Percentiles rank a stretch among this genome's conserved stretches.
Evolutionary conservation across 768 basidiomycete species (phyloP).

Genomic region (Termitomyces sp.): DNA sequence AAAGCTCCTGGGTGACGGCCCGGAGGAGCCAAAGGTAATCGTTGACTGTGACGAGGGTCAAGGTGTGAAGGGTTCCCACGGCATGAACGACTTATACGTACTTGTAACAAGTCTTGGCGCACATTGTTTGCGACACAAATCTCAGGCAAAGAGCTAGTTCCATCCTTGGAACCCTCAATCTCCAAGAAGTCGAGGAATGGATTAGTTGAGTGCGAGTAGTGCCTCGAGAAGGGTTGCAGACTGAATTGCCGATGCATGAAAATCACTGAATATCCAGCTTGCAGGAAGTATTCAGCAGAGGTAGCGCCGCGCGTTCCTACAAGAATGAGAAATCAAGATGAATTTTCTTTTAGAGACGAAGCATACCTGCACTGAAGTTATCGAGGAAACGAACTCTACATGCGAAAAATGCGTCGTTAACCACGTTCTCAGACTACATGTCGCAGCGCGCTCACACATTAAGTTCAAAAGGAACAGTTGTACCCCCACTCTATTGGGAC

Average conservation of each 20-base stretch:
- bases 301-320: slow-evolving; percentile 93
- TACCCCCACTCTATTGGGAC: slow-evolving; percentile 81
- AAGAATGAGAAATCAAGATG: slow-evolving; percentile 4
- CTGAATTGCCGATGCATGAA: slow-evolving; percentile 99
- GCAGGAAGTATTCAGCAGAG: slow-evolving; percentile 96
- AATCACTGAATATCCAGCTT: slow-evolving; percentile 93
- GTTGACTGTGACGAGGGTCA: slow-evolving; percentile 92
- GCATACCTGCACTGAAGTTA: slow-evolving; percentile 94
- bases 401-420: slow-evolving; percentile 16
- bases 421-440: slow-evolving; percentile 16
- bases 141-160: slow-evolving; percentile 27
- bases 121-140: slow-evolving; percentile 69
- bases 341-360: background rate
- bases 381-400: slow-evolving; percentile 94
- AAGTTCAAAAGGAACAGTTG: slow-evolving; percentile 95
- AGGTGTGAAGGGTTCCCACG: slow-evolving; percentile 70
- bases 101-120: slow-evolving; percentile 58
- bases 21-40: slow-evolving; percentile 94
- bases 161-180: slow-evolving; percentile 36
- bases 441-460: slow-evolving; percentile 78
- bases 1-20: slow-evolving; percentile 76
- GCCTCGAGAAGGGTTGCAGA: slow-evolving; percentile 93
- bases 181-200: slow-evolving; percentile 92
- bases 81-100: slow-evolving; percentile 83
- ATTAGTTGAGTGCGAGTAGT: too few species aligned